These are phyloP conservation scores for Phytophthora megakarya DNA, from an alignment of 352 stramenopile species.

Conservation along the genomic window DNA sequence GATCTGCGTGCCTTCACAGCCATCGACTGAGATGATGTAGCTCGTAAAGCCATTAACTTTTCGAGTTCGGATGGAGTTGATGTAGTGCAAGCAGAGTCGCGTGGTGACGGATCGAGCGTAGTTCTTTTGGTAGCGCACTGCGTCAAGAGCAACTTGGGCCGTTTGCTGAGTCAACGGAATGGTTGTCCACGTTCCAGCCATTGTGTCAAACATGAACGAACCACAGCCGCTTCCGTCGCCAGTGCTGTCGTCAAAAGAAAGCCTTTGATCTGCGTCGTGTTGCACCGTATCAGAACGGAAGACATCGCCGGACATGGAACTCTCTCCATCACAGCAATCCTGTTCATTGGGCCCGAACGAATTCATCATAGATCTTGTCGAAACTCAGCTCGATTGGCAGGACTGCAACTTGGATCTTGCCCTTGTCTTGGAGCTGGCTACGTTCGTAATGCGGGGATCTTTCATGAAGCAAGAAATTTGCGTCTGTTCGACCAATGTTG, in stretches of 20 bases:
- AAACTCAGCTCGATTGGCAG: not conserved
- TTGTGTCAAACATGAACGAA: constrained; percentile 16
- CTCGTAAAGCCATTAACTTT: constrained; percentile 23
- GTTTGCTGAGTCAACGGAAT: constrained; percentile 25
- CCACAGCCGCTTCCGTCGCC: not conserved
- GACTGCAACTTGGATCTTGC: constrained; percentile 4
- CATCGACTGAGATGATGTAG: constrained; percentile 48
- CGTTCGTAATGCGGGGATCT: constrained; percentile 17
- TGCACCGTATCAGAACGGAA: not conserved
- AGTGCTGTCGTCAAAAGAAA: not conserved
- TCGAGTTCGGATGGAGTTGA: constrained; percentile 39
- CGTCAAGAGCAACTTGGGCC: constrained; percentile 38
- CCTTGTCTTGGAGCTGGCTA: constrained; percentile 1
- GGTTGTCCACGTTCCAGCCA: constrained; percentile 28
- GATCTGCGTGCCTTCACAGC: constrained; percentile 35
- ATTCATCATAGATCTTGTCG: not conserved
- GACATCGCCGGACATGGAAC: constrained; percentile 5
- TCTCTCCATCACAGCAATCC: constrained; percentile 17
- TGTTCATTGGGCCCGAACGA: constrained; percentile 4
- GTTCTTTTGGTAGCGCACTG: constrained; percentile 47
- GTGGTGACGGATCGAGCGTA: constrained; percentile 40
- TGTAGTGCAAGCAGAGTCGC: constrained; percentile 47
- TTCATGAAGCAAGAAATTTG: constrained; percentile 8
- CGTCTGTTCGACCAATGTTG: constrained; percentile 21
- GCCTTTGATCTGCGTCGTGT: constrained; percentile 1